Evolutionary conservation across 163 green algal genomes (phyloP).

Genomic region (Smithsoniella earleae): DNA sequence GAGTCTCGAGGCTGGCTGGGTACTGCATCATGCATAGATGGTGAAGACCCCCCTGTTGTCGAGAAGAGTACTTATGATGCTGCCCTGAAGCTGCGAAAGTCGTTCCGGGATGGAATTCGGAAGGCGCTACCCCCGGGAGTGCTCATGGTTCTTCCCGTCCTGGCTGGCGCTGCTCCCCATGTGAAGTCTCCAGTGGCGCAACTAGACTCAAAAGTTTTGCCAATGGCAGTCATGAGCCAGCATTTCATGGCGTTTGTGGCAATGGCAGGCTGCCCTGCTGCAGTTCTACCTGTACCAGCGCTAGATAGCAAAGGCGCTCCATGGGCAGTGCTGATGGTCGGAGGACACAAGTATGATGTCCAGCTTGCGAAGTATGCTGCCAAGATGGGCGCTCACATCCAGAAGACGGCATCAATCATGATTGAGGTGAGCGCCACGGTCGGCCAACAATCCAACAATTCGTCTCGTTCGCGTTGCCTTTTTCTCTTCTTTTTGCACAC

Average conservation of each 20-base stretch:
- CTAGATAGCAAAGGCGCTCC: neutral
- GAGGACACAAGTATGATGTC: neutral
- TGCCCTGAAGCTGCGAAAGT: slow-evolving; percentile 5
- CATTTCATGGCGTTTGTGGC: slow-evolving; percentile 1
- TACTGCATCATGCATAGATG: no score
- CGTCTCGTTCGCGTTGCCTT: no score
- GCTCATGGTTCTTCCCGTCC: slow-evolving; percentile 25
- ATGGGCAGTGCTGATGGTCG: slow-evolving; percentile 14
- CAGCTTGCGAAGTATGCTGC: slow-evolving; percentile 18
- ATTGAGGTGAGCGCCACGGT: neutral
- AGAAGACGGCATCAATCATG: slow-evolving; percentile 7
- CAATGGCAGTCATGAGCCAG: slow-evolving; percentile 1
- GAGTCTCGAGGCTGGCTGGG: slow-evolving; percentile 1
- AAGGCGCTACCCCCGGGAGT: slow-evolving; percentile 20
- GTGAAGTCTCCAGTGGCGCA: neutral
- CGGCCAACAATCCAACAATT: neutral
- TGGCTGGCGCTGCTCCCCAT: slow-evolving; percentile 10
- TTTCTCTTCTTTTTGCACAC: neutral
- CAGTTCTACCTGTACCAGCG: slow-evolving; percentile 21
- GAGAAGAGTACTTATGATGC: slow-evolving; percentile 7
- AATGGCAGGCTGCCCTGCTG: slow-evolving; percentile 20
- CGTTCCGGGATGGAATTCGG: neutral
- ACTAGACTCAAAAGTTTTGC: neutral
- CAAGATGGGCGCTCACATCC: slow-evolving; percentile 29
- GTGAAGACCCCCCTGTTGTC: no score